phyloP scores from a whole-genome alignment of 805 yeast genomes.

The Saturnispora gosingensis region DNA sequence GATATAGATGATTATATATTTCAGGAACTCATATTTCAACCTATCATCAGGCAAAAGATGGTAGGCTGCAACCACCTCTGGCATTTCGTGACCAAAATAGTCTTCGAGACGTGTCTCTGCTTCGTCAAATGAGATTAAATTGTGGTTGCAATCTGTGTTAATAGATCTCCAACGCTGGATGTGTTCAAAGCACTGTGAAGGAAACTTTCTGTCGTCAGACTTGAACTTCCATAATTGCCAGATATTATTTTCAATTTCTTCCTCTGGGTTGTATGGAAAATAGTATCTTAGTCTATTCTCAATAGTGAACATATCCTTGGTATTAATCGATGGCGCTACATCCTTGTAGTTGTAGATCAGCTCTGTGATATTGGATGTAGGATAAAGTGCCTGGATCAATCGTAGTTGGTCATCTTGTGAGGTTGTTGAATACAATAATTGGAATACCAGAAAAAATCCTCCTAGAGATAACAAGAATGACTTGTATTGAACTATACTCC shows the following conservation, averaged over 20 bases:
- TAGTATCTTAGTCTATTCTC: slow-evolving; percentile 19
- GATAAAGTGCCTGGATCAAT: slow-evolving; percentile 8
- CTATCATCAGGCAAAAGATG: slow-evolving; percentile 42
- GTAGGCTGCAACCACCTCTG: slow-evolving; percentile 44
- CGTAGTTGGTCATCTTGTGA: slow-evolving; percentile 7
- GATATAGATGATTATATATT: slow-evolving; percentile 42
- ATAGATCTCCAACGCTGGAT: slow-evolving; percentile 28
- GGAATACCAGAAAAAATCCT: slow-evolving; percentile 1
- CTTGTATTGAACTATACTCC: not conserved
- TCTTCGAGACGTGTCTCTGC: slow-evolving; percentile 23
- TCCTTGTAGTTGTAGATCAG: slow-evolving; percentile 5
- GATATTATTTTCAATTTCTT: slow-evolving; percentile 23
- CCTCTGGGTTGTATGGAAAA: slow-evolving; percentile 19
- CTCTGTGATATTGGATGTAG: slow-evolving; percentile 10
- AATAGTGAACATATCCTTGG: slow-evolving; percentile 19
- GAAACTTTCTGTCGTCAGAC: slow-evolving; percentile 23
- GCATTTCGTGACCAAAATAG: slow-evolving; percentile 28
- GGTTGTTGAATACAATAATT: slow-evolving; percentile 4
- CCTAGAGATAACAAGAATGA: slow-evolving; percentile 1
- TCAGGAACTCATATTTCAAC: slow-evolving; percentile 43
- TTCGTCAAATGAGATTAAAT: slow-evolving; percentile 23
- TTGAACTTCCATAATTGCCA: slow-evolving; percentile 24
- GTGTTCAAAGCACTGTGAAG: slow-evolving; percentile 23
- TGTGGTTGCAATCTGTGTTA: slow-evolving; percentile 25
- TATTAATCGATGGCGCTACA: slow-evolving; percentile 17